Base-by-base conservation (phyloP, 1,284 basidiomycete species). In the Trametes versicolor region DNA sequence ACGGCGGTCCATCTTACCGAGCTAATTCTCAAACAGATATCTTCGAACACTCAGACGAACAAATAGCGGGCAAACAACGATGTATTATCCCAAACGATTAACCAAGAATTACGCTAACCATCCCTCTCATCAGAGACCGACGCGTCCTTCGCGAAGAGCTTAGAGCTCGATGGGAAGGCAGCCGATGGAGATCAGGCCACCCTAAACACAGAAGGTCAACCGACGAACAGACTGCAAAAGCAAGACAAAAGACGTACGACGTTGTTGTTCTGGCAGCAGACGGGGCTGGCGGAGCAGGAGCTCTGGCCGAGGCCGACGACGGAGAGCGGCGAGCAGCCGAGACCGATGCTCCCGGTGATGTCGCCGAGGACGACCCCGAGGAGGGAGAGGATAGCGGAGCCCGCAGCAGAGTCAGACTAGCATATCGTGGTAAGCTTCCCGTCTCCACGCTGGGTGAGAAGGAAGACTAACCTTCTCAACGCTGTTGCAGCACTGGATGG, bases 181-280 rank as follows among this genome's bases (percentile, higher is more conserved):
- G 54, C 70, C 70, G 29, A 71, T 70, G 61, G 70, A 71, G 59
- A 72, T 68, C 39, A 71, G 55, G 27, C 62, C 55, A 17, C 68
- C 68, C 71, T 72, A 37, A 55, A 39, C 66, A n/a, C 7, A 51
- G 4, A 19, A n/a, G 2, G 49, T 32, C 13, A 19, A n/a, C 29
- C 29, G 29, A 21, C 45, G n/a, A 10, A 47, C 12, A 21, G 3
- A 23, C 21, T 8, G n/a, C 45, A 23, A 37, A 36, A 12, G 21
- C 41, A 19, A 13, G n/a, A 29, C 17, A 13, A 1, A 19, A 5
- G 17, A 67, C 66, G 36, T 32, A 67, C 66, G 39, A 67, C 62
- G 32, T 48, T 51, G 55, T 72, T 72, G 59, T 72, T 65, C 55
- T 65, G 36, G 67, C 69, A 58, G 57, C 57, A 58, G 23, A 72